Percentiles rank a stretch among this genome's conserved stretches.
phyloP scores from a whole-genome alignment of 2,329 filamentous ascomycete genomes.

The Neofusicoccum cordaticola region DNA sequence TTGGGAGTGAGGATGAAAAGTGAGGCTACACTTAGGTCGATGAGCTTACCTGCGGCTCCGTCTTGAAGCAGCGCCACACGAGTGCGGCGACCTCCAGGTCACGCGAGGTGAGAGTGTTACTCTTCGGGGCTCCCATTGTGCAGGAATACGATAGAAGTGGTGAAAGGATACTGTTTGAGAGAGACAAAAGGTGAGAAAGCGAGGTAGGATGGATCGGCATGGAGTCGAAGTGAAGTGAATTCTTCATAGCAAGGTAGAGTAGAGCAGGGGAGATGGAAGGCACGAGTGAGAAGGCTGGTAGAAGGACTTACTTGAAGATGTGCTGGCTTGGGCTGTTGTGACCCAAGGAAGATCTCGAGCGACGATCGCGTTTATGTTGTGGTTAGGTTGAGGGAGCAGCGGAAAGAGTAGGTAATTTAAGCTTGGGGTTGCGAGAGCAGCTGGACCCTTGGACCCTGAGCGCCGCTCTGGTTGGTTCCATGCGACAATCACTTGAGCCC shows the following conservation, averaged over 20 bases:
- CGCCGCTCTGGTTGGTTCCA: background rate
- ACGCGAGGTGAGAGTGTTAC: background rate
- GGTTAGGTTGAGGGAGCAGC: background rate
- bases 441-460: background rate
- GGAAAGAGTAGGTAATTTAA: background rate
- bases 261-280: too few species aligned
- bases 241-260: too few species aligned
- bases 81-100: constrained; percentile 2
- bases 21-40: background rate
- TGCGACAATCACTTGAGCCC: background rate
- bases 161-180: too few species aligned
- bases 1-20: background rate
- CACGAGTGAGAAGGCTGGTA: too few species aligned
- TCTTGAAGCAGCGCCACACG: constrained; percentile 13
- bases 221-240: too few species aligned
- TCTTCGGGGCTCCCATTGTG: background rate
- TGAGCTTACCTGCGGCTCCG: constrained; percentile 6
- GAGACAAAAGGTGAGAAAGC: too few species aligned
- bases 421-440: background rate
- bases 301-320: too few species aligned
- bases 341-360: background rate
- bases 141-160: too few species aligned
- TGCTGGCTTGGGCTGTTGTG: too few species aligned
- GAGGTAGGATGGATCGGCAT: too few species aligned
- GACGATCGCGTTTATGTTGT: background rate